A percentile compares a stretch with the other conserved stretches of the same genome.
Conservation (phyloP, 331 rosid species). For the Arachis monticola region DNA sequence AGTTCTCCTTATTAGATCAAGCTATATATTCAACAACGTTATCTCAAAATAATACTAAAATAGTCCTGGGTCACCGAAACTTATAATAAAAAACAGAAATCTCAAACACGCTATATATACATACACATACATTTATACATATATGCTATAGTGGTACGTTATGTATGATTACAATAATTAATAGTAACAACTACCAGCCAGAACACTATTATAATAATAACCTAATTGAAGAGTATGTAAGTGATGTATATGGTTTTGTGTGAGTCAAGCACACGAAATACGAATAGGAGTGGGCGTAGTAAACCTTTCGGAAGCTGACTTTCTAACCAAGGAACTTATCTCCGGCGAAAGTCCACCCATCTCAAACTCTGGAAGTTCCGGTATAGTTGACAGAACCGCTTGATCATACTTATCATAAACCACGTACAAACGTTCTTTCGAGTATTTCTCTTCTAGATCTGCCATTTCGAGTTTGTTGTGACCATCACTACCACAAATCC, state of each 20-base stretch:
- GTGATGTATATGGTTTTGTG: neutral
- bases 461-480: constrained; percentile 25
- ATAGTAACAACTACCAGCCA: neutral
- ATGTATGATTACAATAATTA: neutral
- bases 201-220: neutral
- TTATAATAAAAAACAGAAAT: neutral
- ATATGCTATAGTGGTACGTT: neutral
- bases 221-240: neutral
- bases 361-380: constrained; percentile 74
- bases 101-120: neutral
- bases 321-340: constrained; percentile 56
- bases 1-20: neutral
- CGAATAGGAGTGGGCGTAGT: constrained; percentile 51
- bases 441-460: constrained; percentile 38
- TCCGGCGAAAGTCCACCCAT: constrained; percentile 68
- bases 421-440: constrained; percentile 57
- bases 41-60: constrained; percentile 5
- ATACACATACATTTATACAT: constrained; percentile 3
- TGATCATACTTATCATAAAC: constrained; percentile 62
- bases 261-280: constrained; percentile 71
- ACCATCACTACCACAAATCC: neutral
- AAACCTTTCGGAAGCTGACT: constrained; percentile 69
- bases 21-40: constrained; percentile 19
- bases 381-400: constrained; percentile 67
- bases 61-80: constrained; percentile 29